phyloP scores from a whole-genome alignment of 495 filamentous ascomycete genomes.

The Rusavskia elegans region DNA sequence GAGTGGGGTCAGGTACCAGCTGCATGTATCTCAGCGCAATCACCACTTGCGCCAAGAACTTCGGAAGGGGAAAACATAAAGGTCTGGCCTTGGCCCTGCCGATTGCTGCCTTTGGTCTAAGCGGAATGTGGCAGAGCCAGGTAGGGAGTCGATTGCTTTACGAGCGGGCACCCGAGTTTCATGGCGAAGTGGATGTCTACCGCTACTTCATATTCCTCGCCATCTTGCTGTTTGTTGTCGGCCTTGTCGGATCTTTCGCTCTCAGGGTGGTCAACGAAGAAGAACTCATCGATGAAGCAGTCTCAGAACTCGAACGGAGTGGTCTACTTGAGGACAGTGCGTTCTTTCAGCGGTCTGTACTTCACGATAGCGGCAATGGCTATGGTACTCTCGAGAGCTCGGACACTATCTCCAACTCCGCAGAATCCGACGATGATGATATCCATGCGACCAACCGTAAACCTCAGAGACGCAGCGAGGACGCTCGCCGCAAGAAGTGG shows the following conservation, averaged over 20 bases:
- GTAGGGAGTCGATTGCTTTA: slow-evolving; percentile 65
- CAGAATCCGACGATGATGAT: slow-evolving; percentile 30
- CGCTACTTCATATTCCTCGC: slow-evolving; percentile 74
- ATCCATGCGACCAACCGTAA: slow-evolving; percentile 28
- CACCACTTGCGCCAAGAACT: slow-evolving; percentile 94
- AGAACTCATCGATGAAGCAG: slow-evolving; percentile 71
- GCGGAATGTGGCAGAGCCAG: slow-evolving; percentile 90
- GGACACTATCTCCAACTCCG: slow-evolving; percentile 18
- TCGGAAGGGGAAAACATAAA: slow-evolving; percentile 72
- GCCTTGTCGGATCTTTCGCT: slow-evolving; percentile 55
- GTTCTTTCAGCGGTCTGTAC: slow-evolving; percentile 32
- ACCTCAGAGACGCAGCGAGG: slow-evolving; percentile 15
- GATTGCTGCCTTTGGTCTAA: slow-evolving; percentile 83
- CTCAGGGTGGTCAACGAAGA: slow-evolving; percentile 52
- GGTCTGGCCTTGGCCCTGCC: slow-evolving; percentile 79
- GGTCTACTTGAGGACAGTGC: slow-evolving; percentile 61
- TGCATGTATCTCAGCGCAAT: slow-evolving; percentile 77
- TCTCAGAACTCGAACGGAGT: slow-evolving; percentile 70
- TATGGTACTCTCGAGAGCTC: slow-evolving; percentile 8
- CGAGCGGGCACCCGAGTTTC: slow-evolving; percentile 36
- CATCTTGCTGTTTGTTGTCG: slow-evolving; percentile 46
- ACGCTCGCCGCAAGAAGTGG: slow-evolving; percentile 45
- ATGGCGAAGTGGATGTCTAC: slow-evolving; percentile 73
- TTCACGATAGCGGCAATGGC: slow-evolving; percentile 11
- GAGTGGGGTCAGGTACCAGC: slow-evolving; percentile 67